These are phyloP conservation scores for Neofusicoccum sp. DNA, from an alignment of 2,329 filamentous ascomycete genomes.

Conservation along the genomic window DNA sequence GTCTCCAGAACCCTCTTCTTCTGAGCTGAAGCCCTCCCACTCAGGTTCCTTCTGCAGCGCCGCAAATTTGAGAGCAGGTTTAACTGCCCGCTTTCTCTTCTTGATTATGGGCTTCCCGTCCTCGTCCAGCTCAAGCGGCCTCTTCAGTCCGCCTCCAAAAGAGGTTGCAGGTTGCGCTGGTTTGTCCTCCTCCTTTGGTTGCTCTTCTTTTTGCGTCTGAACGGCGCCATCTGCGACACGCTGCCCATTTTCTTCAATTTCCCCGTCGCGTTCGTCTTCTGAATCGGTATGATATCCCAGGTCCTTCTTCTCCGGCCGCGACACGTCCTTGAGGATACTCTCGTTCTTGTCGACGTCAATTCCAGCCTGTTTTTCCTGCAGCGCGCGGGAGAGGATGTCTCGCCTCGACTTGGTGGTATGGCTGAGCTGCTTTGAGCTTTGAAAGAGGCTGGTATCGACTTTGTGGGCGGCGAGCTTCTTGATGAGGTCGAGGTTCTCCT, in stretches of 20 bases:
- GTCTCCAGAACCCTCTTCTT: slow-evolving; percentile 30
- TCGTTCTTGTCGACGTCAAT: slow-evolving; percentile 58
- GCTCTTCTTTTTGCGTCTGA: neutral
- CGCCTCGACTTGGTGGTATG: slow-evolving; percentile 71
- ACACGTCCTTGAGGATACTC: slow-evolving; percentile 50
- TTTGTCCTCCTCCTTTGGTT: neutral
- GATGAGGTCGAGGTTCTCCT: slow-evolving; percentile 83
- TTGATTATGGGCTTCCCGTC: slow-evolving; percentile 80
- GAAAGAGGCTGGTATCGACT: slow-evolving; percentile 79
- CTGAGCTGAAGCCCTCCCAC: slow-evolving; percentile 65
- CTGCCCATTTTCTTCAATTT: neutral
- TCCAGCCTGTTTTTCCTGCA: slow-evolving; percentile 68
- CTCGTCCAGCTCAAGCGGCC: slow-evolving; percentile 78
- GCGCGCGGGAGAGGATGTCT: slow-evolving; percentile 65
- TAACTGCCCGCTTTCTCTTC: slow-evolving; percentile 68
- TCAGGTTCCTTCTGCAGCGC: slow-evolving; percentile 59
- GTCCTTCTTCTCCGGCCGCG: slow-evolving; percentile 34
- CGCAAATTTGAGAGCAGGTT: slow-evolving; percentile 5
- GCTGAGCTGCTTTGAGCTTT: slow-evolving; percentile 77
- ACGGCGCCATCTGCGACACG: slow-evolving; percentile 9
- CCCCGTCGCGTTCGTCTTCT: slow-evolving; percentile 34
- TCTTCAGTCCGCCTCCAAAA: slow-evolving; percentile 78
- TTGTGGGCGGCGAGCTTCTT: slow-evolving; percentile 78
- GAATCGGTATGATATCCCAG: slow-evolving; percentile 21
- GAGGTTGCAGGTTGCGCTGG: slow-evolving; percentile 4